Evolutionary conservation across 169 alveolate species (phyloP).

Genomic region (Amoebophrya sp.): DNA sequence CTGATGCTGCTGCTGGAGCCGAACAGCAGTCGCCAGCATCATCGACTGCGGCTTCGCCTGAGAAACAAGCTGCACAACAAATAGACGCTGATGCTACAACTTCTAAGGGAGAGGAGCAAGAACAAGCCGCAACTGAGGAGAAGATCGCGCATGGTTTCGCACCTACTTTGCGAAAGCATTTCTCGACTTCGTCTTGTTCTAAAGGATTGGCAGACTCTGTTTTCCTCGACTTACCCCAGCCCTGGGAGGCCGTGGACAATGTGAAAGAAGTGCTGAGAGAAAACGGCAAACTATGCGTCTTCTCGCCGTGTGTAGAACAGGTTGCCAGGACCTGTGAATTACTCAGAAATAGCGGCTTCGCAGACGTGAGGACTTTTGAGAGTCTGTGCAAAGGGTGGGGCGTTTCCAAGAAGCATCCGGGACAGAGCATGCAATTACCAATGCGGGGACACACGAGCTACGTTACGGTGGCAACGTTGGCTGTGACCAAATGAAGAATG

Average conservation of each 20-base stretch:
- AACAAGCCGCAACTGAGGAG: neutral
- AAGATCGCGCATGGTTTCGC: neutral
- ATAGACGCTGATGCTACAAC: neutral
- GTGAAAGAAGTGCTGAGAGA: conserved; percentile 51
- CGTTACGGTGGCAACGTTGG: neutral
- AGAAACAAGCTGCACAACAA: neutral
- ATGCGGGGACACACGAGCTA: neutral
- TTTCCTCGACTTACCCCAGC: conserved; percentile 63
- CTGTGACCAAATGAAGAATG: no score
- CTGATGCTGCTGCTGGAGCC: neutral
- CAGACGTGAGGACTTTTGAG: conserved; percentile 40
- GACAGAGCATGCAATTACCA: conserved; percentile 20
- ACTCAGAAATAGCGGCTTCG: neutral
- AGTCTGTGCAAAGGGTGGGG: conserved; percentile 51
- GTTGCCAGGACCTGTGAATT: conserved; percentile 50
- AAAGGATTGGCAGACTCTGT: conserved; percentile 43
- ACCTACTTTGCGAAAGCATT: neutral
- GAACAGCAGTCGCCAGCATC: neutral
- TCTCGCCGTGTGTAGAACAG: conserved; percentile 64
- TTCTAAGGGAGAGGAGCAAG: neutral
- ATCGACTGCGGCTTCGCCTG: neutral
- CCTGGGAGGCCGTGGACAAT: conserved; percentile 58
- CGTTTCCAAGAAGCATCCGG: neutral
- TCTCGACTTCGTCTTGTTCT: neutral
- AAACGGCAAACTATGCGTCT: conserved; percentile 55